phyloP scores from a whole-genome alignment of 2,329 filamentous ascomycete genomes.

The Botryotinia globosa region DNA sequence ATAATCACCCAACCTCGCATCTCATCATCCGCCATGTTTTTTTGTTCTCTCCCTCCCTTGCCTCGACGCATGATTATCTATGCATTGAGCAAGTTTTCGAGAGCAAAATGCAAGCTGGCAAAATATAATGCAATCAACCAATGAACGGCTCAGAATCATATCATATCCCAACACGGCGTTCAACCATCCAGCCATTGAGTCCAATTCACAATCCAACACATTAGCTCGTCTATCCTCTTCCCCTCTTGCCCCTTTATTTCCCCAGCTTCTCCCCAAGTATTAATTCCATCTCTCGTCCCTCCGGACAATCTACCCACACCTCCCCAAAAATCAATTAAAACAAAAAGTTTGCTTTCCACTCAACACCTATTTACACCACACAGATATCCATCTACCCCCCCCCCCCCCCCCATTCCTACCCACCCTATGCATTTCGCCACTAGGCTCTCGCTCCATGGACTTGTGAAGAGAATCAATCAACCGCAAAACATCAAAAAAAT shows the following conservation, averaged over 20 bases:
- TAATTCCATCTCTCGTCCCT: background rate
- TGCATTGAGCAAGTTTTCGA: background rate
- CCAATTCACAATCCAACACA: slow-evolving; percentile 16
- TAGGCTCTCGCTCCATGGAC: slow-evolving; percentile 3
- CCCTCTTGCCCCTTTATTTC: background rate
- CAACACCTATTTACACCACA: slow-evolving; percentile 8
- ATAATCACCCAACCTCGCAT: background rate
- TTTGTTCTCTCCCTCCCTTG: background rate
- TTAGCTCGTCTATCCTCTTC: background rate
- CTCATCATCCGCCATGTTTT: background rate
- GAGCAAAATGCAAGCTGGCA: background rate
- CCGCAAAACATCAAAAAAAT: background rate
- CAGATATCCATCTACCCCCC: slow-evolving; percentile 4
- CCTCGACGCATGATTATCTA: background rate
- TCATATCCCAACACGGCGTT: background rate
- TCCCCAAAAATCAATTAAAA: background rate
- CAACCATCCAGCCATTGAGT: slow-evolving; percentile 8
- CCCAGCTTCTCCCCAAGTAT: background rate
- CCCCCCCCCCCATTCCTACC: background rate
- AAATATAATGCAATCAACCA: slow-evolving; percentile 13
- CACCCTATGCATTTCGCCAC: slow-evolving; percentile 7
- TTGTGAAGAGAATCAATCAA: slow-evolving; percentile 2
- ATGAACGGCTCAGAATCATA: background rate
- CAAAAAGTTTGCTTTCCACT: background rate
- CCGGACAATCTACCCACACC: background rate